phyloP scores from a whole-genome alignment of 305 asterid species.

The Plantago rigida region DNA sequence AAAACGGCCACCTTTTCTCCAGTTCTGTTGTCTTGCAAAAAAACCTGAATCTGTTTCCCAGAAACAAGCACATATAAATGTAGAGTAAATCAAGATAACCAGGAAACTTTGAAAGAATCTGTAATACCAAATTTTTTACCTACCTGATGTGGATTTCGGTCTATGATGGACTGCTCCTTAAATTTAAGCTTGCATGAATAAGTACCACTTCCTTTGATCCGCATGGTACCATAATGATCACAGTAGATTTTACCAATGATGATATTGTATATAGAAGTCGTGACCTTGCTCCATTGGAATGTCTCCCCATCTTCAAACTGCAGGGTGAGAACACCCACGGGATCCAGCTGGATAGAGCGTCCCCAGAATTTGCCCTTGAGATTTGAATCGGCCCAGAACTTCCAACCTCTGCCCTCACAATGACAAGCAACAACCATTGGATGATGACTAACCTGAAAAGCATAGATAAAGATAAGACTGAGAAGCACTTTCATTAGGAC shows the following conservation, averaged over 20 bases:
- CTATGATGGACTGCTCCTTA: conserved; percentile 97
- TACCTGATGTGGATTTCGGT: conserved; percentile 97
- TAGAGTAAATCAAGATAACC: conserved; percentile 6
- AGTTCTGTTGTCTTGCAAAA: conserved; percentile 88
- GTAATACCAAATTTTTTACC: background rate
- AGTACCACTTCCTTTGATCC: conserved; percentile 80
- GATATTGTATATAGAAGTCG: conserved; percentile 88
- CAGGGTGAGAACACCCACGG: conserved; percentile 76
- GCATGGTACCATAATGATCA: conserved; percentile 95
- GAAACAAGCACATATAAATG: conserved; percentile 7
- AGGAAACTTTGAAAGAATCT: background rate
- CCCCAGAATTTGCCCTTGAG: conserved; percentile 99
- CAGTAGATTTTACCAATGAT: conserved; percentile 88
- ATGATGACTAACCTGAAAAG: conserved; percentile 89
- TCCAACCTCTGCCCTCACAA: conserved; percentile 95
- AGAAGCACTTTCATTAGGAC: background rate
- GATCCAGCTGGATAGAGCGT: conserved; percentile 98
- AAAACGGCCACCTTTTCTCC: conserved; percentile 91
- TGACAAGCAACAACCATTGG: conserved; percentile 98
- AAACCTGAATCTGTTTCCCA: conserved; percentile 69
- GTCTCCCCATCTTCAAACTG: conserved; percentile 94
- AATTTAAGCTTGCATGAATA: conserved; percentile 95
- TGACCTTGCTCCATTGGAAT: conserved; percentile 96
- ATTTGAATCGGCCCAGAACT: conserved; percentile 95
- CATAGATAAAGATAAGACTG: background rate